Evolutionary conservation across 345 rosid species (phyloP).

Genomic region (Trapa bicornis): DNA sequence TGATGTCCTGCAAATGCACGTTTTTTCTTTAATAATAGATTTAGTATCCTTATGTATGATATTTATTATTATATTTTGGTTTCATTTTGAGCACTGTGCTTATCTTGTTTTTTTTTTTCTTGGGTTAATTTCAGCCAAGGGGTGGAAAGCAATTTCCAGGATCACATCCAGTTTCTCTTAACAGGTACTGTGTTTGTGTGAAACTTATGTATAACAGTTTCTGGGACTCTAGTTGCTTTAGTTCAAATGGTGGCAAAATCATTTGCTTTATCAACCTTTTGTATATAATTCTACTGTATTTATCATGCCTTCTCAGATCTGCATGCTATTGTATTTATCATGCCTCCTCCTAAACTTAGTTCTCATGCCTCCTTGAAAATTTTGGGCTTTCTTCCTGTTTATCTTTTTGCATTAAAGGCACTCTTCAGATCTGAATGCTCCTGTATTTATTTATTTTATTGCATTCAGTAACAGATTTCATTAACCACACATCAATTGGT

Average conservation of each 20-base stretch:
- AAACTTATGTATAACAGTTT: background rate
- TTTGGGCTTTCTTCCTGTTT: background rate
- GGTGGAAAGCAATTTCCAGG: slow-evolving; percentile 29
- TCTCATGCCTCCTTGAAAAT: background rate
- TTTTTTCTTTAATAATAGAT: background rate
- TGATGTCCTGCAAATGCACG: background rate
- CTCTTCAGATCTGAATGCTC: too few species aligned
- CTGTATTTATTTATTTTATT: too few species aligned
- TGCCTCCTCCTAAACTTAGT: background rate
- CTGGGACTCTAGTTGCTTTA: background rate
- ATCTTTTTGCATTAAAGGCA: background rate
- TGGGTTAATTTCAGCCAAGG: slow-evolving; percentile 15
- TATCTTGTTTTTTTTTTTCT: background rate
- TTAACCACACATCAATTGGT: too few species aligned
- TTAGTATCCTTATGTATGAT: background rate
- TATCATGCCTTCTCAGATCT: too few species aligned
- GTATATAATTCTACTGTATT: too few species aligned
- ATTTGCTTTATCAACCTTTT: background rate
- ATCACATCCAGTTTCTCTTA: slow-evolving; percentile 34
- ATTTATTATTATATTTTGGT: background rate
- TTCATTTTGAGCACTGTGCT: background rate
- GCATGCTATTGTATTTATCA: background rate
- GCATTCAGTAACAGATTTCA: too few species aligned
- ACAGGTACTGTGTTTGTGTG: slow-evolving; percentile 13
- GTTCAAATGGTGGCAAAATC: background rate